phyloP scores from a whole-genome alignment of 768 basidiomycete genomes.

The Trametes cubensis region DNA sequence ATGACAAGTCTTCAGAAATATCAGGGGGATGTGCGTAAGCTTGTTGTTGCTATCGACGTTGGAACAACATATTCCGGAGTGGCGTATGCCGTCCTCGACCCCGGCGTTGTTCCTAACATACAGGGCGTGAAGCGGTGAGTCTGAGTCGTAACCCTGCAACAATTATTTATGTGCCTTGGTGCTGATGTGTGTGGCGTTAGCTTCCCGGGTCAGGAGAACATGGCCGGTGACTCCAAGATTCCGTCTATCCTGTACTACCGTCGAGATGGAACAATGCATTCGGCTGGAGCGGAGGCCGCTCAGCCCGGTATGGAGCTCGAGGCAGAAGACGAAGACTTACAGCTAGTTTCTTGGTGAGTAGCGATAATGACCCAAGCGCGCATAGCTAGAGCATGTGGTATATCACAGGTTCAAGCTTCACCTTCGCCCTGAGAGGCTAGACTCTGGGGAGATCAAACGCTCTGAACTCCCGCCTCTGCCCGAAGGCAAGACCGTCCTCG shows the following conservation, averaged over 20 bases:
- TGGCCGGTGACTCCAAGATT: slow-evolving; percentile 47
- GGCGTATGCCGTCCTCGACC: slow-evolving; percentile 45
- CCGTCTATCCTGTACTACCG: slow-evolving; percentile 54
- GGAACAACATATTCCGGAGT: slow-evolving; percentile 56
- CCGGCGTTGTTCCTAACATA: slow-evolving; percentile 38
- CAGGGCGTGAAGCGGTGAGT: slow-evolving; percentile 48
- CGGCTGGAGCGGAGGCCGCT: slow-evolving; percentile 50
- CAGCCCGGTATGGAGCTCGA: slow-evolving; percentile 42
- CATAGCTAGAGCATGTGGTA: too few species aligned
- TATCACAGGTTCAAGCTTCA: slow-evolving; percentile 27
- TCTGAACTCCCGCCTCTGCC: slow-evolving; percentile 14
- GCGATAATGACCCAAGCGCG: background rate
- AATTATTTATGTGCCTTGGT: too few species aligned
- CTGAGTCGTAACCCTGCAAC: background rate
- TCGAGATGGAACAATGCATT: slow-evolving; percentile 40
- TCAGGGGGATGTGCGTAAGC: slow-evolving; percentile 33
- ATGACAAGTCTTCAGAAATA: slow-evolving; percentile 12
- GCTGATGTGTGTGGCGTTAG: slow-evolving; percentile 20
- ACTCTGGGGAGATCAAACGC: slow-evolving; percentile 9
- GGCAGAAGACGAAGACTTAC: slow-evolving; percentile 43
- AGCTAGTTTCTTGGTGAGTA: slow-evolving; percentile 25
- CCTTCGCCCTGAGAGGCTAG: slow-evolving; percentile 20
- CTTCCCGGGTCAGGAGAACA: slow-evolving; percentile 46
- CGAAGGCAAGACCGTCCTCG: slow-evolving; percentile 35
- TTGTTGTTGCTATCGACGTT: slow-evolving; percentile 55